Percentiles rank a stretch among this genome's conserved stretches.
phyloP scores from a whole-genome alignment of 305 asterid genomes.

The Solanum hybrid region DNA sequence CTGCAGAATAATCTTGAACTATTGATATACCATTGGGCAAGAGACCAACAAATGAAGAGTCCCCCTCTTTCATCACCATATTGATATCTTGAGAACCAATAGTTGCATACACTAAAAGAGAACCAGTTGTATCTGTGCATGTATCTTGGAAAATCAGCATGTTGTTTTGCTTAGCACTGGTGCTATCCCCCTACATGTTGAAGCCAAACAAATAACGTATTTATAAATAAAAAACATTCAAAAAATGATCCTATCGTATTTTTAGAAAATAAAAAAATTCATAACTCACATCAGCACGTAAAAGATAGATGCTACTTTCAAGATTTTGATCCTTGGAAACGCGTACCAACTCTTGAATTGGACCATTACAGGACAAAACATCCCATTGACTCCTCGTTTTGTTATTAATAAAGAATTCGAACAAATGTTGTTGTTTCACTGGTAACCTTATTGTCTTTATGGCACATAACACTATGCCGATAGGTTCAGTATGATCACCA shows the following conservation, averaged over 20 bases:
- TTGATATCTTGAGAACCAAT: neutral
- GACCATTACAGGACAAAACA: neutral
- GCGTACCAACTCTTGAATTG: neutral
- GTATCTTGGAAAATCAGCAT: neutral
- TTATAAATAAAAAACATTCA: neutral
- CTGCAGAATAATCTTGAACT: conserved; percentile 9
- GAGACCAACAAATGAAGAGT: neutral
- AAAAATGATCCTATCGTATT: neutral
- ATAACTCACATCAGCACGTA: neutral
- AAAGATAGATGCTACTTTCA: neutral
- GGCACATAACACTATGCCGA: conserved; percentile 9
- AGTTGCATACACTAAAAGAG: neutral
- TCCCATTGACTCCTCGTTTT: neutral
- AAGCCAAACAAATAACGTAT: neutral
- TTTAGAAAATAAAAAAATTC: neutral
- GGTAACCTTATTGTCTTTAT: neutral
- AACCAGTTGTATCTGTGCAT: neutral
- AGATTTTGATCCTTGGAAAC: neutral
- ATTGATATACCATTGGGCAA: neutral
- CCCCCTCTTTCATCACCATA: neutral
- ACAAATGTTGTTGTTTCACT: neutral
- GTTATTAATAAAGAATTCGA: too few relatives aligned
- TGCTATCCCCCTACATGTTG: conserved; percentile 26
- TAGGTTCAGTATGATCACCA: conserved; percentile 33
- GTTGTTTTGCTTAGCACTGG: neutral